Evolutionary conservation across 352 stramenopile genomes (phyloP), one percentile per base, ranked within the genome.

Genomic region (Phytophthora brassicae): DNA sequence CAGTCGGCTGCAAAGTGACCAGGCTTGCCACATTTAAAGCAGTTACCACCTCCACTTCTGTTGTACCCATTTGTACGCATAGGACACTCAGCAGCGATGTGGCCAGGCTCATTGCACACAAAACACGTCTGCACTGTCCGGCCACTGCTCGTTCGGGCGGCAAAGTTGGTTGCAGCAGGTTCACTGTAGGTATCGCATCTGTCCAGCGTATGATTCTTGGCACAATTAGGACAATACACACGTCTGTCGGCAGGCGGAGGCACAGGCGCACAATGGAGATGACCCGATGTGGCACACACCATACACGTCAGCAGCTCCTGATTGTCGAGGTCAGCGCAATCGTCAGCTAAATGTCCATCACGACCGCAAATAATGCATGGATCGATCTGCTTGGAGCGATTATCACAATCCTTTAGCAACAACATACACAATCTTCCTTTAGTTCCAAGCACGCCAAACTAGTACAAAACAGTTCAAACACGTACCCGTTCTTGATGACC

Each of bases 211-310:
- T 94, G 85, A 28, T 85, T 85, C 29, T 75, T 73, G 0, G 71
- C 63, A 46, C 85, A 94, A 53, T 89, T 66, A 4, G 83, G 64
- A 56, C 85, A 94, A 46, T 89, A 94, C n/a, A 86, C 59, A 26
- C 71, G 67, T 64, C 83, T 76, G 55, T 92, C 82, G 17, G 81
- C 77, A 45, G 85, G 83, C 36, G 79, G 74, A 0, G 83, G 77
- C 42, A 92, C 56, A 0, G 85, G 85, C 3, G 79, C 75, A 71
- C 85, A 92, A 48, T 86, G 75, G 61, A 90, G 56, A 66, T 94
- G 85, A 24, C 83, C 83, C 7, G 64, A 44, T 48, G 76, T 55
- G 8, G 73, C 72, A 51, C 85, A 94, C 41, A 94, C 82, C 81
- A 94, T 92, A 67, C 85, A 94, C 29, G 69, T 84, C 44, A 87